These are phyloP conservation scores for Cyberlindnera americana DNA, from an alignment of 805 yeast genomes.

Conservation along the genomic window DNA sequence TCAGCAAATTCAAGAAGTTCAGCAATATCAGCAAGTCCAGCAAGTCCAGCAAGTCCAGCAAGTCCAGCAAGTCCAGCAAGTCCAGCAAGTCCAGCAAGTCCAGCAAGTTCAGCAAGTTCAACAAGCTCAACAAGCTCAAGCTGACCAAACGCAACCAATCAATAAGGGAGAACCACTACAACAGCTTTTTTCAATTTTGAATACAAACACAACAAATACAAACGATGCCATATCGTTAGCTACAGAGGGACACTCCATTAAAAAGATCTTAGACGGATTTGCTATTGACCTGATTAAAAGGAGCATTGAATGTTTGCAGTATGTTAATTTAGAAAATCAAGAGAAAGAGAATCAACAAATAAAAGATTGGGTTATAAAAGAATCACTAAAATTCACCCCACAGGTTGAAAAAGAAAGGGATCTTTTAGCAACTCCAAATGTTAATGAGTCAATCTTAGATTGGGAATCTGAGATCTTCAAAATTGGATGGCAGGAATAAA, in stretches of 20 bases:
- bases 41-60: too few species aligned
- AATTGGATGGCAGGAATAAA: constrained; percentile 6
- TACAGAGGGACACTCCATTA: constrained; percentile 25
- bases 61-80: too few species aligned
- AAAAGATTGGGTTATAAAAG: constrained; percentile 8
- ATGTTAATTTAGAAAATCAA: constrained; percentile 18
- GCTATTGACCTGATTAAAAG: constrained; percentile 24
- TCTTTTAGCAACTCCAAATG: background rate
- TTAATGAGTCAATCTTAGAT: background rate
- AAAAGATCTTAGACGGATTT: constrained; percentile 17
- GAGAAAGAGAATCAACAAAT: constrained; percentile 5
- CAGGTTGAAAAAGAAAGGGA: background rate
- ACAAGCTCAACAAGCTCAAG: too few species aligned
- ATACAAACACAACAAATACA: constrained; percentile 6
- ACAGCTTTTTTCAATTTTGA: constrained; percentile 1
- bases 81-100: too few species aligned
- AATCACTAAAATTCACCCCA: constrained; percentile 8
- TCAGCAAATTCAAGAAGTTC: too few species aligned
- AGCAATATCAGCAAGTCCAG: too few species aligned
- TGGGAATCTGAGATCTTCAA: constrained; percentile 8
- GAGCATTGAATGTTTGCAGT: constrained; percentile 21
- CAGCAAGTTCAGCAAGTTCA: too few species aligned
- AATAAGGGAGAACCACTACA: too few species aligned
- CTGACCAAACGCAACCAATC: too few species aligned
- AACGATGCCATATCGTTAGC: constrained; percentile 22